Evolutionary conservation across 1,284 basidiomycete genomes (phyloP).

Genomic region (Thecaphora thlaspeos): DNA sequence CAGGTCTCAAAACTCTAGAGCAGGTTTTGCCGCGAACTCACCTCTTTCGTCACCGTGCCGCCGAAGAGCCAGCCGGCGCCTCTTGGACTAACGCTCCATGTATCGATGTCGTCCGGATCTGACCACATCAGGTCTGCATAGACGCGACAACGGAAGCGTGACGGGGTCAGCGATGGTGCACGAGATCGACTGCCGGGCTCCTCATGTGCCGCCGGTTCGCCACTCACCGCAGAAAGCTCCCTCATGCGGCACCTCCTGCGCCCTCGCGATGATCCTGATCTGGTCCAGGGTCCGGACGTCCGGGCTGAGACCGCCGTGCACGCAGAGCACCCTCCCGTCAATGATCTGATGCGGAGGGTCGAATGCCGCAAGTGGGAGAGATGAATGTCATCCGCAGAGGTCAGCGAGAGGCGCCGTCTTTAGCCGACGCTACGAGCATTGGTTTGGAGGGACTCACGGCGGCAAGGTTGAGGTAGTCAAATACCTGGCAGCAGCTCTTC

Average conservation of each 20-base stretch:
- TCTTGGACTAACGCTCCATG: constrained; percentile 95
- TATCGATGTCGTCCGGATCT: constrained; percentile 98
- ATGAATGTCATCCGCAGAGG: constrained; percentile 66
- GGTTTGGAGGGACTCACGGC: constrained; percentile 72
- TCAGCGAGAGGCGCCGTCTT: too few relatives aligned
- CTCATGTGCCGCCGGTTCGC: too few relatives aligned
- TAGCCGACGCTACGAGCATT: too few relatives aligned
- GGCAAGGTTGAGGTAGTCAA: constrained; percentile 95
- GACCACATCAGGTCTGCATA: constrained; percentile 97
- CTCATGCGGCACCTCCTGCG: constrained; percentile 92
- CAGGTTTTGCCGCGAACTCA: too few relatives aligned
- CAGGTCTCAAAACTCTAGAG: too few relatives aligned
- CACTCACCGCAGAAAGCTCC: constrained; percentile 73
- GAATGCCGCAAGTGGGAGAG: constrained; percentile 74
- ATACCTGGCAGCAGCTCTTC: constrained; percentile 99
- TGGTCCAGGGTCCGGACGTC: constrained; percentile 99
- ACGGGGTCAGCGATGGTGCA: too few relatives aligned
- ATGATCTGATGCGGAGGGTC: constrained; percentile 74
- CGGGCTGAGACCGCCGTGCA: constrained; percentile 94
- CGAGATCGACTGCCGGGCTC: too few relatives aligned
- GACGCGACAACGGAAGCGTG: too few relatives aligned
- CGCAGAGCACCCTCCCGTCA: constrained; percentile 98
- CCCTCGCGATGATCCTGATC: constrained; percentile 97
- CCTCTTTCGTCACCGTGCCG: constrained; percentile 85
- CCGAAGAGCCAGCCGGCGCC: constrained; percentile 99